Percentiles rank a stretch among this genome's conserved stretches.
phyloP scores from a whole-genome alignment of 768 basidiomycete species.

The Lentinula detonsa region DNA sequence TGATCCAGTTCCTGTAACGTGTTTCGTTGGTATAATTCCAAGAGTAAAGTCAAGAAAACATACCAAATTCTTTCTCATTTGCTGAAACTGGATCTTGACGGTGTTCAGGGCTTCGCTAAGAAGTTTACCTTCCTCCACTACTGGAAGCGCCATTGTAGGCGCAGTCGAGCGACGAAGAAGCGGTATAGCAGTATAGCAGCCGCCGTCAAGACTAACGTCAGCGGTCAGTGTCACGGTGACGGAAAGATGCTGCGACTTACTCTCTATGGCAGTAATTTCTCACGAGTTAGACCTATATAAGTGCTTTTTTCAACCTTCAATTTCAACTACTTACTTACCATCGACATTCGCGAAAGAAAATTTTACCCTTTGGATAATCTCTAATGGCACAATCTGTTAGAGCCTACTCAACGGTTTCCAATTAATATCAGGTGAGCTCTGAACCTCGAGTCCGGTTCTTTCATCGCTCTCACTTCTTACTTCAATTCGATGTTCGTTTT shows the following conservation, averaged over 20 bases:
- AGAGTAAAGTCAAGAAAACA: slow-evolving; percentile 19
- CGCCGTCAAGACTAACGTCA: background rate
- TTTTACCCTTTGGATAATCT: too few relatives aligned
- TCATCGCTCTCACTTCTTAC: too few relatives aligned
- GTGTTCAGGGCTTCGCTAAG: slow-evolving; percentile 81
- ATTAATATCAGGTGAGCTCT: background rate
- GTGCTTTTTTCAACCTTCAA: background rate
- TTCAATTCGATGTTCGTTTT: too few relatives aligned
- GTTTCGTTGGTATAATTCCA: background rate
- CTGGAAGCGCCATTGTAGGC: slow-evolving; percentile 33
- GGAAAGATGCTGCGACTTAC: background rate
- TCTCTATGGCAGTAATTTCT: background rate
- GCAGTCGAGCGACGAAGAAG: background rate
- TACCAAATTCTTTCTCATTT: slow-evolving; percentile 93
- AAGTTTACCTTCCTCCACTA: slow-evolving; percentile 74
- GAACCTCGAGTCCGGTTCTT: background rate
- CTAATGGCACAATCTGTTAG: too few relatives aligned
- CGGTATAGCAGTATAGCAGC: background rate
- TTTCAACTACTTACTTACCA: background rate
- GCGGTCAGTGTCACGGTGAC: background rate
- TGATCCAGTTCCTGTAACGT: slow-evolving; percentile 78
- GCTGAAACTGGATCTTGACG: slow-evolving; percentile 87
- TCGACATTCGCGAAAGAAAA: too few relatives aligned
- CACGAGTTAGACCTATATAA: background rate
- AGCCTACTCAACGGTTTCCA: too few relatives aligned